A percentile compares a stretch with the other conserved stretches of the same genome.
Conservation (phyloP, 192 early-diverging fungal species). For the Mortierella claussenii region DNA sequence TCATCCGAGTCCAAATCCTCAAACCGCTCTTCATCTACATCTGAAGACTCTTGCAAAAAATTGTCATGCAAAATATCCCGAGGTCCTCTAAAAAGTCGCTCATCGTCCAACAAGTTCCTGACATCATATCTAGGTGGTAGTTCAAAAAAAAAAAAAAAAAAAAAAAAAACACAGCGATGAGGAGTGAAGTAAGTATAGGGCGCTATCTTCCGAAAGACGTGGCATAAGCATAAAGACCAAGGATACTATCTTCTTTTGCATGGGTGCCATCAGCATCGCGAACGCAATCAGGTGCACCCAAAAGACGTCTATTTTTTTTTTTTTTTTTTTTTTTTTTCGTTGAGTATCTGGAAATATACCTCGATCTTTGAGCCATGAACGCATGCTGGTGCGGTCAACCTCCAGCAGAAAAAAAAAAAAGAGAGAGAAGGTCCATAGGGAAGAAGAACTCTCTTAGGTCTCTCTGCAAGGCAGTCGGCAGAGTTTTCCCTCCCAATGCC, state of each 20-base stretch:
- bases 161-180: background rate
- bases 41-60: constrained; percentile 1
- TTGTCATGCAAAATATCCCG: constrained; percentile 13
- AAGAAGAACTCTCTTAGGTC: background rate
- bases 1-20: constrained; percentile 70
- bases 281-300: no score
- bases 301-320: background rate
- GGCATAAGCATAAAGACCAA: no score
- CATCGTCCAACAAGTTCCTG: constrained; percentile 67
- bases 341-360: no score
- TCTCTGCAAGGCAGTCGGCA: no score
- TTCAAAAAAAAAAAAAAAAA: background rate
- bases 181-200: background rate
- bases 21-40: constrained; percentile 64
- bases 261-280: no score
- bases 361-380: no score
- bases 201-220: no score
- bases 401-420: background rate
- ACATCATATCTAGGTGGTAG: constrained; percentile 65
- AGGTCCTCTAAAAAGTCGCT: constrained; percentile 24
- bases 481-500: background rate
- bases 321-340: background rate
- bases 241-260: no score
- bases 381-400: no score
- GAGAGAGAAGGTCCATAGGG: background rate